These are phyloP conservation scores for Lipomyces orientalis DNA, from an alignment of 805 yeast genomes.

Conservation along the genomic window DNA sequence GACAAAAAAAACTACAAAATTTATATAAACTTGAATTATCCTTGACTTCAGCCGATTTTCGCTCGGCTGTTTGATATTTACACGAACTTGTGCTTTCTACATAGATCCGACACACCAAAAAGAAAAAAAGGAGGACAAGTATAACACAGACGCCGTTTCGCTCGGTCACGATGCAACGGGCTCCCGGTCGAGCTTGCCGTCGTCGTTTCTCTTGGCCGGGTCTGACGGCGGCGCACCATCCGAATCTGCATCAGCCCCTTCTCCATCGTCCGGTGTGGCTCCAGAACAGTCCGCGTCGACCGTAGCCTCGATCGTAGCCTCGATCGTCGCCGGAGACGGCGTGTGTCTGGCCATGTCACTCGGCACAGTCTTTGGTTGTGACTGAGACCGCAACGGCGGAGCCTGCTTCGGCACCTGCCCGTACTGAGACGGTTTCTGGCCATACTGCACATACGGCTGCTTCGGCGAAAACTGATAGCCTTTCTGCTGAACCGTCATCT, in stretches of 20 bases:
- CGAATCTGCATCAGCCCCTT: neutral
- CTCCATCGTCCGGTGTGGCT: neutral
- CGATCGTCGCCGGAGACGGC: neutral
- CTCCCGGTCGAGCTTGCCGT: neutral
- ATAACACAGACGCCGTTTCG: no score
- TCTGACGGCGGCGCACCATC: neutral
- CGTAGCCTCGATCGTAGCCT: neutral
- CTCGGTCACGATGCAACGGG: neutral
- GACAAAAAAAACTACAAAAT: neutral
- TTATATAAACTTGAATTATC: neutral
- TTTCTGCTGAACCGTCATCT: neutral
- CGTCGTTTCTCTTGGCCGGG: neutral
- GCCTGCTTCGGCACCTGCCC: neutral
- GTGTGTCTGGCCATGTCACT: neutral
- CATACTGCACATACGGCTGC: constrained; percentile 2
- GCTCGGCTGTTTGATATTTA: neutral
- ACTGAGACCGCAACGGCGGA: neutral
- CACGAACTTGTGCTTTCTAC: neutral
- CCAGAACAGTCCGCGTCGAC: neutral
- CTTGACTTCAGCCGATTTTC: neutral
- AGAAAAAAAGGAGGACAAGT: neutral
- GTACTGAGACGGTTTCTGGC: neutral
- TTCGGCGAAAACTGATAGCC: neutral
- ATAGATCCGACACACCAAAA: neutral
- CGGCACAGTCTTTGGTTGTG: neutral